These are phyloP conservation scores for Bassia scoparia DNA, from an alignment of 148 eudicot species.

Conservation along the genomic window DNA sequence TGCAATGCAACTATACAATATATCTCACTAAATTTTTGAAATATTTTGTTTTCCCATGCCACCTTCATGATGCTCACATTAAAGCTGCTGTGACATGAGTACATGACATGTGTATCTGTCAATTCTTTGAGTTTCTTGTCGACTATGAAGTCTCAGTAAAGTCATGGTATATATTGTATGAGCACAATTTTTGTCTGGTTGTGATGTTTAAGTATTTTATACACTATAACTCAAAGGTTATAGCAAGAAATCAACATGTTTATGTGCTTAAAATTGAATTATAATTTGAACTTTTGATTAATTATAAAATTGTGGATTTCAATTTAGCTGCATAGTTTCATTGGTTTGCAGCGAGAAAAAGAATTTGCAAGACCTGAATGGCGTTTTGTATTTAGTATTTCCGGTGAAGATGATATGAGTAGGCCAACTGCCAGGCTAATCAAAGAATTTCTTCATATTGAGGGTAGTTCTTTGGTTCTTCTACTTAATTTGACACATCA, in stretches of 20 bases:
- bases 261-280: neutral
- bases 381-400: conserved; percentile 68
- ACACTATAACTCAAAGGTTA: neutral
- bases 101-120: no score
- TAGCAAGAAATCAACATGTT: neutral
- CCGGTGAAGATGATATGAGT: conserved; percentile 72
- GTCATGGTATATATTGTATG: neutral
- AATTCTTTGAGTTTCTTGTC: neutral
- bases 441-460: conserved; percentile 71
- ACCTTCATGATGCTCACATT: neutral
- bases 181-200: neutral
- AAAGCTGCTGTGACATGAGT: neutral
- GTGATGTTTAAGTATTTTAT: neutral
- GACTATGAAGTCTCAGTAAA: neutral
- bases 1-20: neutral
- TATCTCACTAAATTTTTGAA: neutral
- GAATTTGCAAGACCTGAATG: conserved; percentile 78
- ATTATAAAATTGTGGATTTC: neutral
- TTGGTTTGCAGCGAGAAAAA: conserved; percentile 71
- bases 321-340: neutral
- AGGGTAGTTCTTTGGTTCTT: conserved; percentile 42
- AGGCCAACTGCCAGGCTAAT: conserved; percentile 84
- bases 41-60: neutral
- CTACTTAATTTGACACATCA: neutral
- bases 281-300: no score